Evolutionary conservation across 2,329 filamentous ascomycete species (phyloP).

Genomic region (Xylariaceae sp.): DNA sequence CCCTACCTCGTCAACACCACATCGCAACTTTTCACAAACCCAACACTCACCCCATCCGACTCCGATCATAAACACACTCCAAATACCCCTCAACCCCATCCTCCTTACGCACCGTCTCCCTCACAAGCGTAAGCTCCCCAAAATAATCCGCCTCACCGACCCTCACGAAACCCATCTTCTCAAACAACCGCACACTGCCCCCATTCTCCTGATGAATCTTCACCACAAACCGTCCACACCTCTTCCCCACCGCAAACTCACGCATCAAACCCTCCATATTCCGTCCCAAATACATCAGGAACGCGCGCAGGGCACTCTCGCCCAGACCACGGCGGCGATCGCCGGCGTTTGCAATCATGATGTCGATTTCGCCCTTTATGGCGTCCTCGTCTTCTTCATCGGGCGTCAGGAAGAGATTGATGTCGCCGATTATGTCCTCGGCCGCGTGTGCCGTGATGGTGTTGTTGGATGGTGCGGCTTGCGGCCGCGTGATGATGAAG

Average conservation of each 20-base stretch:
- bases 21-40: neutral
- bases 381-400: conserved; percentile 42
- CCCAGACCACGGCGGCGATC: conserved; percentile 26
- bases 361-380: conserved; percentile 33
- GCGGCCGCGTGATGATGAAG: conserved; percentile 66
- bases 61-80: conserved; percentile 20
- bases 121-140: conserved; percentile 51
- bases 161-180: conserved; percentile 47
- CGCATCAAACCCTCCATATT: conserved; percentile 50
- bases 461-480: neutral
- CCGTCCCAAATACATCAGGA: conserved; percentile 62
- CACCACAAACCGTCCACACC: conserved; percentile 40
- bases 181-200: conserved; percentile 48
- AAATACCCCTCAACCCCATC: conserved; percentile 3
- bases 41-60: conserved; percentile 6
- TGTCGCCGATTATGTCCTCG: conserved; percentile 62
- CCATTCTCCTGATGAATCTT: conserved; percentile 55
- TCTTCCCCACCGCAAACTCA: conserved; percentile 41
- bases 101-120: conserved; percentile 28
- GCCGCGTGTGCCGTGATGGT: conserved; percentile 29
- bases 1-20: neutral
- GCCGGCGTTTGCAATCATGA: conserved; percentile 30
- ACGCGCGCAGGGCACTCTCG: conserved; percentile 51
- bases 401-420: conserved; percentile 73
- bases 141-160: conserved; percentile 54